Percentiles rank a stretch among this genome's conserved stretches.
These are phyloP conservation scores for Lipomyces sp. DNA, from an alignment of 805 yeast species.

Conservation along the genomic window DNA sequence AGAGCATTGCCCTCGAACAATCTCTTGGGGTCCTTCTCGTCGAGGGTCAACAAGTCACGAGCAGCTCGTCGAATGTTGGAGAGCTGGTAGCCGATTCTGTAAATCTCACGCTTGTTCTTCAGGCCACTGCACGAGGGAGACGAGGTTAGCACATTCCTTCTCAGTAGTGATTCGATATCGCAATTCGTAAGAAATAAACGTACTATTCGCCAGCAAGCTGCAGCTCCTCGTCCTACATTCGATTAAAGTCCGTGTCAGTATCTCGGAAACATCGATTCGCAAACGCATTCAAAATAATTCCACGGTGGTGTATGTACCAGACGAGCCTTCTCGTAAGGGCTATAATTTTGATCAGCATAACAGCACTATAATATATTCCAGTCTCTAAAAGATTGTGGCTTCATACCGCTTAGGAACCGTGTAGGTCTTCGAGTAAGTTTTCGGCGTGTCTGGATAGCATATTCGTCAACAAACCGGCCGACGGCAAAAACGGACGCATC, in stretches of 20 bases:
- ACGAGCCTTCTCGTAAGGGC: conserved; percentile 98
- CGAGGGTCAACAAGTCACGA: conserved; percentile 99
- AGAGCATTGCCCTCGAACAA: conserved; percentile 99
- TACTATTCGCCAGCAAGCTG: conserved; percentile 95
- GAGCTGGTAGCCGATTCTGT: conserved; percentile 99
- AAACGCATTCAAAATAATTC: background rate
- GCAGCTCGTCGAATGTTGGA: conserved; percentile 99
- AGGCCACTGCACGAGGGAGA: conserved; percentile 80
- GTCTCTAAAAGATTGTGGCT: background rate
- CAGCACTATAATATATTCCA: background rate
- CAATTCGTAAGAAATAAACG: background rate
- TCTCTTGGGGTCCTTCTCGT: conserved; percentile 99
- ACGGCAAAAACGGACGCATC: background rate
- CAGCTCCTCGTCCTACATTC: conserved; percentile 76
- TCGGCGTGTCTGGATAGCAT: conserved; percentile 65
- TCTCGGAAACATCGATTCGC: background rate
- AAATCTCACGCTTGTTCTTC: conserved; percentile 99
- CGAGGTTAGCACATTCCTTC: no score
- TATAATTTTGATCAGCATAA: conserved; percentile 1
- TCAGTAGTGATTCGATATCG: no score
- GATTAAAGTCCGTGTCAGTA: no score
- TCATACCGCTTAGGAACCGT: conserved; percentile 86
- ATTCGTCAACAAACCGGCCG: background rate
- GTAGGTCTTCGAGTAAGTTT: conserved; percentile 99
- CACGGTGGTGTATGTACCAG: conserved; percentile 41